A percentile compares a stretch with the other conserved stretches of the same genome.
These are phyloP conservation scores for Hypholoma sublateritium DNA, from an alignment of 768 basidiomycete species.

Conservation along the genomic window DNA sequence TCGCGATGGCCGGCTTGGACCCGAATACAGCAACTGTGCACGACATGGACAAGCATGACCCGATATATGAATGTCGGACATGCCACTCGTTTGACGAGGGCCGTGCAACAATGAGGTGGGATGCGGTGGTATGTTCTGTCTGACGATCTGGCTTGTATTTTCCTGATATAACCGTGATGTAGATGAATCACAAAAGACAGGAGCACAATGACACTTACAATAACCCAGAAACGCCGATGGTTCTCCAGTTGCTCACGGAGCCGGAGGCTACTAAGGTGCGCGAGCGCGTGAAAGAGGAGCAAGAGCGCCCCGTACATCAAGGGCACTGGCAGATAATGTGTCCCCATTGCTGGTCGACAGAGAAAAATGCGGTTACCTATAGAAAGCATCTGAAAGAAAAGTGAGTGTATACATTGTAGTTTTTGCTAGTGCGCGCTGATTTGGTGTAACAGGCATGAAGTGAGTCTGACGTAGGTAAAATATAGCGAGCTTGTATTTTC, in stretches of 20 bases:
- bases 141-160: no score
- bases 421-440: neutral
- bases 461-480: neutral
- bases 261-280: neutral
- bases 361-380: neutral
- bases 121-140: neutral
- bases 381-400: neutral
- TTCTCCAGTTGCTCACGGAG: neutral
- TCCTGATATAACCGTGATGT: neutral
- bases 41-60: constrained; percentile 3
- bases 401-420: neutral
- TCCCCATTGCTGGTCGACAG: neutral
- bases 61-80: neutral
- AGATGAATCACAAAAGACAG: neutral
- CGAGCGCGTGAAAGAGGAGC: neutral
- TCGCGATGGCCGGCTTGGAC: neutral
- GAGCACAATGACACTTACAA: neutral
- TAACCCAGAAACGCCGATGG: neutral
- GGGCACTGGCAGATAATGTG: neutral
- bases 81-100: neutral
- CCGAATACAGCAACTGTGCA: neutral
- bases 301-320: neutral
- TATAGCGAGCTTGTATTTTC: neutral
- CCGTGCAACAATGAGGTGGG: constrained; percentile 1
- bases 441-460: neutral